Conservation (phyloP, 2,329 filamentous ascomycete species). For the Ophiocordyceps australis region DNA sequence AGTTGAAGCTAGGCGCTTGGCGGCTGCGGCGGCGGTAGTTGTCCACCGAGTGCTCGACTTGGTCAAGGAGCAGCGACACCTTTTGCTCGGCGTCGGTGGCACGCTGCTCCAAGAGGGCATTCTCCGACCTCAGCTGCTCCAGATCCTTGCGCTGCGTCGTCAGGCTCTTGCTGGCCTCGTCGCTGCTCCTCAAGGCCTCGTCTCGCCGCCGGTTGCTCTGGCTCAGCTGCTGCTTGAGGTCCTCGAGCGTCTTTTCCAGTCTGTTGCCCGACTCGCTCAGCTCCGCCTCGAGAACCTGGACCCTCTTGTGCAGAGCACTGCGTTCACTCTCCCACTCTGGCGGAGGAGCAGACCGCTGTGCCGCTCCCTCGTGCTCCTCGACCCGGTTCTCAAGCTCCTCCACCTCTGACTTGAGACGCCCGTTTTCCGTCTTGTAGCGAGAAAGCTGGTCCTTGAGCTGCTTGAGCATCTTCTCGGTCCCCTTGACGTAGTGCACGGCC, state of each 20-base stretch:
- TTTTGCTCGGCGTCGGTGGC: conserved; percentile 84
- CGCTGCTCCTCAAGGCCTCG: conserved; percentile 34
- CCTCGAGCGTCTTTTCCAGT: conserved; percentile 53
- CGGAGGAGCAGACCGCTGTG: conserved; percentile 20
- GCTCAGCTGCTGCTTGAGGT: conserved; percentile 52
- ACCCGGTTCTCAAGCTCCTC: conserved; percentile 41
- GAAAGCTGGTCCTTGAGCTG: conserved; percentile 96
- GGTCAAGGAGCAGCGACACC: conserved; percentile 80
- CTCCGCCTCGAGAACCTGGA: conserved; percentile 51
- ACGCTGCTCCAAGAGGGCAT: conserved; percentile 61
- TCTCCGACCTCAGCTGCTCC: conserved; percentile 69
- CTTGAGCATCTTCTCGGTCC: conserved; percentile 97
- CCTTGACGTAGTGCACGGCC: conserved; percentile 93
- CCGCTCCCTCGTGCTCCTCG: conserved; percentile 15
- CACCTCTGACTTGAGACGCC: conserved; percentile 68
- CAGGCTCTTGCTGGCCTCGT: conserved; percentile 38
- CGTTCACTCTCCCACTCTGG: conserved; percentile 63
- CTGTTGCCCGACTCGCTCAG: conserved; percentile 45
- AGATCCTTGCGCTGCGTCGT: conserved; percentile 46
- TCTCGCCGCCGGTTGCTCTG: conserved; percentile 52
- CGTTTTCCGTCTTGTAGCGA: conserved; percentile 77
- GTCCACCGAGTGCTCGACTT: conserved; percentile 85
- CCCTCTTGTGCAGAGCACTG: conserved; percentile 43
- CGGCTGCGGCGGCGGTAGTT: conserved; percentile 73
- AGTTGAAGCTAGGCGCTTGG: conserved; percentile 32